These are phyloP conservation scores for Cystobasidiaceae sp. DNA, from an alignment of 1,284 basidiomycete species.

Conservation along the genomic window DNA sequence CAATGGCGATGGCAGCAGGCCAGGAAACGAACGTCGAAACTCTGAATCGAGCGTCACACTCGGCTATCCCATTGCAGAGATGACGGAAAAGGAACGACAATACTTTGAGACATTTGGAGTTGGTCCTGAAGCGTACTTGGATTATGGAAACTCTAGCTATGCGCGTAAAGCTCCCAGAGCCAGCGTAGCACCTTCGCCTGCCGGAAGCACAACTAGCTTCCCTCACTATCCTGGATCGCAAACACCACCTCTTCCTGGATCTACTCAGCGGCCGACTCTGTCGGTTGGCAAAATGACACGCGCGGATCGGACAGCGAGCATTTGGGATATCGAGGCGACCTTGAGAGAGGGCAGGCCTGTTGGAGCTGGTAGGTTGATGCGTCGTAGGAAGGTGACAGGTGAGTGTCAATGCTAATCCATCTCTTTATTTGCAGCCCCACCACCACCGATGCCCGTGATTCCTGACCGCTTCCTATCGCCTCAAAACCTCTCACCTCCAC, in stretches of 20 bases:
- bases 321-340: slow-evolving; percentile 31
- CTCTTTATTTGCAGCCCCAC: neutral
- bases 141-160: slow-evolving; percentile 26
- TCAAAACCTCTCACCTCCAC: neutral
- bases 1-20: too few relatives aligned
- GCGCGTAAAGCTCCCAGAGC: slow-evolving; percentile 21
- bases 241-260: neutral
- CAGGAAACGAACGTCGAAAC: too few relatives aligned
- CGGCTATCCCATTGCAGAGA: slow-evolving; percentile 17
- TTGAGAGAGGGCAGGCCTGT: slow-evolving; percentile 23
- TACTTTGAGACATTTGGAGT: slow-evolving; percentile 25
- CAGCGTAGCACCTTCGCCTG: slow-evolving; percentile 11
- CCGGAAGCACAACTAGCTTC: neutral
- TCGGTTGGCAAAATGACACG: slow-evolving; percentile 3
- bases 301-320: slow-evolving; percentile 28
- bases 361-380: neutral
- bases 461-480: slow-evolving; percentile 10
- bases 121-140: slow-evolving; percentile 22
- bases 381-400: too few relatives aligned
- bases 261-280: neutral
- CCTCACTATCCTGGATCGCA: too few relatives aligned
- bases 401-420: too few relatives aligned
- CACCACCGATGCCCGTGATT: slow-evolving; percentile 26
- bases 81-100: slow-evolving; percentile 18
- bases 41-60: slow-evolving; percentile 17